Evolutionary conservation across 2,329 filamentous ascomycete species (phyloP).

Genomic region (Arthrobotrys pseudoclavata): DNA sequence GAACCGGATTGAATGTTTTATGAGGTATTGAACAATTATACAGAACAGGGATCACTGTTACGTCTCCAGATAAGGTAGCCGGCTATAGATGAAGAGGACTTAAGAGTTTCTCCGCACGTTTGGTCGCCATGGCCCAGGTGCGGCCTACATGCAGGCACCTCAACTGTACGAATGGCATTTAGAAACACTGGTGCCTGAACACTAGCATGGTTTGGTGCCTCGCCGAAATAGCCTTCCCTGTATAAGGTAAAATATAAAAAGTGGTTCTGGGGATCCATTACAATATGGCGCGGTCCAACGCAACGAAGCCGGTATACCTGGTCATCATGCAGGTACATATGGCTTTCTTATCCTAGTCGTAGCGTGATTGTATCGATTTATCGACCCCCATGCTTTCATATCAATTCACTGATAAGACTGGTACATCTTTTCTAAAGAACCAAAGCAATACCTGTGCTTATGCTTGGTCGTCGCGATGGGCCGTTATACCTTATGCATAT

Average conservation of each 20-base stretch:
- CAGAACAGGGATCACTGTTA: too few species aligned
- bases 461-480: not conserved
- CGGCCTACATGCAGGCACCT: too few species aligned
- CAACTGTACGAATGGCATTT: too few species aligned
- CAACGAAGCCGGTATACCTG: slow-evolving; percentile 24
- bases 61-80: not conserved
- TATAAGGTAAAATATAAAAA: not conserved
- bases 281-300: not conserved
- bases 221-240: not conserved
- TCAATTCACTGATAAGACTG: slow-evolving; percentile 26
- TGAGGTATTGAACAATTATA: not conserved
- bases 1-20: not conserved
- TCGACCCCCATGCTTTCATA: slow-evolving; percentile 19
- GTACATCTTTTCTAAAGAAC: too few species aligned
- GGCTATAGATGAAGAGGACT: not conserved
- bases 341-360: slow-evolving; percentile 16
- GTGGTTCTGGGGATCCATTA: not conserved
- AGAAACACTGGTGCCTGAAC: slow-evolving; percentile 16
- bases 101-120: too few species aligned
- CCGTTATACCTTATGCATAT: not conserved
- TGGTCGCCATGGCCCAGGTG: too few species aligned
- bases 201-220: not conserved
- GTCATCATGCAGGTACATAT: slow-evolving; percentile 46
- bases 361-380: slow-evolving; percentile 43
- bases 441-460: not conserved